phyloP scores from a whole-genome alignment of 192 early-diverging fungal species.

The Mortierella claussenii region DNA sequence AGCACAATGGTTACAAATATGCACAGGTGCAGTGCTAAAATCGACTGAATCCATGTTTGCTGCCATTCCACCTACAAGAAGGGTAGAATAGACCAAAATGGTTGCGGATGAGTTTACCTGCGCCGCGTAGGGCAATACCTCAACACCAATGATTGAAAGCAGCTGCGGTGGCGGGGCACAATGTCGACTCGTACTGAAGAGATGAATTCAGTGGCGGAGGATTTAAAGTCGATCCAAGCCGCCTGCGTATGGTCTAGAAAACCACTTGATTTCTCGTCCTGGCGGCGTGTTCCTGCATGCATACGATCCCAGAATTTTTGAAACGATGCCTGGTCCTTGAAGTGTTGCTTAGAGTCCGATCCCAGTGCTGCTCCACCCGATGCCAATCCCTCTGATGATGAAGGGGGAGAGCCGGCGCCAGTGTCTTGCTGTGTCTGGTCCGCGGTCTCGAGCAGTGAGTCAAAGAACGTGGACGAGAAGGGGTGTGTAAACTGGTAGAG shows the following conservation, averaged over 20 bases:
- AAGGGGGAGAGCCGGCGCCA: neutral
- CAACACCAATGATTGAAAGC: too few relatives aligned
- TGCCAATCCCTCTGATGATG: slow-evolving; percentile 1
- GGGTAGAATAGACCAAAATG: too few relatives aligned
- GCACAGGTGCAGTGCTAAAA: slow-evolving; percentile 53
- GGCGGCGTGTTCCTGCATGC: slow-evolving; percentile 4
- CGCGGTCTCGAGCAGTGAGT: slow-evolving; percentile 21
- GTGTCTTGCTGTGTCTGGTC: neutral
- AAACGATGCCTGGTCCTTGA: slow-evolving; percentile 25
- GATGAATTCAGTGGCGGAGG: slow-evolving; percentile 24
- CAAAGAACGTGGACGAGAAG: slow-evolving; percentile 51
- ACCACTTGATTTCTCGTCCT: neutral
- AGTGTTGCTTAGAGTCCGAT: slow-evolving; percentile 2
- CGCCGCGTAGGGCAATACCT: too few relatives aligned
- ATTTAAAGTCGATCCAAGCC: slow-evolving; percentile 27
- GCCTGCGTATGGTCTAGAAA: slow-evolving; percentile 19
- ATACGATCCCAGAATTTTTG: slow-evolving; percentile 45
- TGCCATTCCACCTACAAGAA: slow-evolving; percentile 62
- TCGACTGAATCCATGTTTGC: slow-evolving; percentile 57
- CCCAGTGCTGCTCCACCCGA: neutral
- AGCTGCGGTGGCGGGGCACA: too few relatives aligned
- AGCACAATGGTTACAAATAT: slow-evolving; percentile 49
- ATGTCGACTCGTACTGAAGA: slow-evolving; percentile 17
- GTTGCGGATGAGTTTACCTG: too few relatives aligned
- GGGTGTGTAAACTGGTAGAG: slow-evolving; percentile 51